phyloP scores from a whole-genome alignment of 23 red algal species.

The Gracilaria vermiculophylla region DNA sequence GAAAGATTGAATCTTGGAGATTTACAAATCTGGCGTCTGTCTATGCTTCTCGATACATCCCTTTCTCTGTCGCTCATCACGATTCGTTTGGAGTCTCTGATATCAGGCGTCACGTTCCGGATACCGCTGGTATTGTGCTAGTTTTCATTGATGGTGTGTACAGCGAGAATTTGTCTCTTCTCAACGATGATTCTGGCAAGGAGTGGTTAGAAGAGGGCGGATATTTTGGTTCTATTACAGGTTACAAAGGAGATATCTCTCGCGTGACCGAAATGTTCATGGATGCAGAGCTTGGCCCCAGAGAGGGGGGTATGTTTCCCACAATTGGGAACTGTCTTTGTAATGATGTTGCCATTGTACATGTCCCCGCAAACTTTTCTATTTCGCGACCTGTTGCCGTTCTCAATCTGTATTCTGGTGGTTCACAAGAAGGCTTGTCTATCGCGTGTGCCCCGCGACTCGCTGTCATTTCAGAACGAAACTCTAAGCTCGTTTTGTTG shows the following conservation, averaged over 20 bases:
- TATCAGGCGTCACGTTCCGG: conserved; percentile 30
- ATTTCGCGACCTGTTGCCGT: conserved; percentile 46
- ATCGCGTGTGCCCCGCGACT: conserved; percentile 53
- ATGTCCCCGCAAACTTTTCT: conserved; percentile 51
- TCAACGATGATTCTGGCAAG: conserved; percentile 37
- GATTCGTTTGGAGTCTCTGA: conserved; percentile 12
- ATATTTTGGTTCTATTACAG: conserved; percentile 44
- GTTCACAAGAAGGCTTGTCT: conserved; percentile 9
- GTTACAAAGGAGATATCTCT: conserved; percentile 59
- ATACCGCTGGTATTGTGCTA: conserved; percentile 52
- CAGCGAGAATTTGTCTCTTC: conserved; percentile 41
- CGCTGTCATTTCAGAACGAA: conserved; percentile 38
- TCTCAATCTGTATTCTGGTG: conserved; percentile 42
- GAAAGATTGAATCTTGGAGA: conserved; percentile 73
- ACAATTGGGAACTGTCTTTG: conserved; percentile 39
- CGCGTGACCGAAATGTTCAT: conserved; percentile 17
- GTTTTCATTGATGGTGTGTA: conserved; percentile 81
- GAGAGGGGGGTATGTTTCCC: conserved; percentile 55
- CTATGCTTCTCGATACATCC: conserved; percentile 45
- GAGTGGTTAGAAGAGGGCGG: conserved; percentile 42
- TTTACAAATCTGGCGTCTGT: conserved; percentile 74
- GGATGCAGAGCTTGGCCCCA: conserved; percentile 35
- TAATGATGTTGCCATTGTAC: conserved; percentile 55
- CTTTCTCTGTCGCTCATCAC: neutral
- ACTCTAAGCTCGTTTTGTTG: conserved; percentile 52